Percentiles rank a stretch among this genome's conserved stretches.
These are phyloP conservation scores for Gossypium aridum DNA, from an alignment of 441 rosid species.

Conservation along the genomic window DNA sequence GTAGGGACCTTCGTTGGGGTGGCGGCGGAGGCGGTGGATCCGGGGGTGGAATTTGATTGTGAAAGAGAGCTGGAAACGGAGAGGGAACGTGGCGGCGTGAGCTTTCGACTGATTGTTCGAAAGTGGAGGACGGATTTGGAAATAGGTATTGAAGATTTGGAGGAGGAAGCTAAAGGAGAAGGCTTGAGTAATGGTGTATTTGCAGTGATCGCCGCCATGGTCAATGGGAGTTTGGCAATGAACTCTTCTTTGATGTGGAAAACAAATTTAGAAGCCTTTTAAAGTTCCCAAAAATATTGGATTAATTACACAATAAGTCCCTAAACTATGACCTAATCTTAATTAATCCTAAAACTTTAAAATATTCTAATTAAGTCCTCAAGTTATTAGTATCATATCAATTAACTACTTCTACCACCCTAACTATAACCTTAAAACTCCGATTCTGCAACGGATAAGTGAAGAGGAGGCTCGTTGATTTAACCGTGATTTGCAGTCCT, in stretches of 20 bases:
- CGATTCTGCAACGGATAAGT: constrained; percentile 35
- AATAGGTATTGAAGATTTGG: background rate
- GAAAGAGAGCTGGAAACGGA: background rate
- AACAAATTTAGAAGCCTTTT: too few relatives aligned
- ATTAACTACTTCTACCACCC: constrained; percentile 19
- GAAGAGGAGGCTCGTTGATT: constrained; percentile 38
- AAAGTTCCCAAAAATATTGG: too few relatives aligned
- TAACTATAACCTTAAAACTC: constrained; percentile 67
- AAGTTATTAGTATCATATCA: too few relatives aligned
- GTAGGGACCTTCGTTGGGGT: background rate
- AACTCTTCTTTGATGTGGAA: background rate
- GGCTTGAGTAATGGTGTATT: constrained; percentile 20
- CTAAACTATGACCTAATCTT: too few relatives aligned
- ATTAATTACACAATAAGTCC: too few relatives aligned
- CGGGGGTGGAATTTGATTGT: background rate
- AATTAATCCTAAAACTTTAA: too few relatives aligned
- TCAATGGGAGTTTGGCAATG: background rate
- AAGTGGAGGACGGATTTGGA: background rate
- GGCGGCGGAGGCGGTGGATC: background rate
- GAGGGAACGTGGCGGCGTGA: background rate
- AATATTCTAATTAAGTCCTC: too few relatives aligned
- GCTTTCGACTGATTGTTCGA: background rate
- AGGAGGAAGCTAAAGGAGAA: constrained; percentile 11
- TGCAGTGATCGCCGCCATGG: constrained; percentile 32
- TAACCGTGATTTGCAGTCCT: constrained; percentile 43